Base-by-base conservation (phyloP, 2,329 filamentous ascomycete species). In the Pseudogymnoascus destructans region DNA sequence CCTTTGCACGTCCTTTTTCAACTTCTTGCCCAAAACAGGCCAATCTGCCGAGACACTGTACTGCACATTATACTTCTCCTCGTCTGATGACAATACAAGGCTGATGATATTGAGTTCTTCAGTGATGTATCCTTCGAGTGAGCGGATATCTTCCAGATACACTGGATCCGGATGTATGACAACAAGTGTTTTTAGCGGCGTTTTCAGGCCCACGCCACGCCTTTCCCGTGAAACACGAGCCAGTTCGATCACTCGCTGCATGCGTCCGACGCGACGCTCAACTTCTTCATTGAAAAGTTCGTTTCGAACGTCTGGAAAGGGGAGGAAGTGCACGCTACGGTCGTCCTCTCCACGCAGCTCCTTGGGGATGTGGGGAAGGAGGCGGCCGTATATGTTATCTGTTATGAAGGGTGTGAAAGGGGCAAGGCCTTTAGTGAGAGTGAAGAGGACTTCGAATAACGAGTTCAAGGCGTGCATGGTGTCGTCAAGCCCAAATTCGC, bases 331-430 rank as follows among this genome's bases (percentile, higher is more conserved):
- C 5, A 98, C 87, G 67, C 89, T 95, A 64, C 90, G 83, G 61
- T 83, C 71, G 69, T 97, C 92, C 65, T 86, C 79, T 38, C 78
- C 84, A 63, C 75, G 78, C 32, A 88, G 73, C 40, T 81, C 76
- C 67, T 87, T 78, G 1, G 89, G 89, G 58, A 97, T 93, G 69
- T 89, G 84, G 17, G 86, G 85, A 19, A 90, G 78, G 10, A 97
- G 80, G 64, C 85, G 86, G 61, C 83, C 80, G 74, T 96, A 98
- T 70, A 98, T 95, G 70, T 85, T 93, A 66, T 98, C 93, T 61
- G 90, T 91, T 66, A 97, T 79, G 76, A 97, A 98, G 6, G 93
- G 93, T 0, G 87, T 95, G 73, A 98, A 97, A 2, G 93, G 93
- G 13, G 93, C 92, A 55, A 98, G 79, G 35, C 87, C 89, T 62